Conservation (phyloP, 2,329 filamentous ascomycete genomes). For the Aspergillus eucalypticola region DNA sequence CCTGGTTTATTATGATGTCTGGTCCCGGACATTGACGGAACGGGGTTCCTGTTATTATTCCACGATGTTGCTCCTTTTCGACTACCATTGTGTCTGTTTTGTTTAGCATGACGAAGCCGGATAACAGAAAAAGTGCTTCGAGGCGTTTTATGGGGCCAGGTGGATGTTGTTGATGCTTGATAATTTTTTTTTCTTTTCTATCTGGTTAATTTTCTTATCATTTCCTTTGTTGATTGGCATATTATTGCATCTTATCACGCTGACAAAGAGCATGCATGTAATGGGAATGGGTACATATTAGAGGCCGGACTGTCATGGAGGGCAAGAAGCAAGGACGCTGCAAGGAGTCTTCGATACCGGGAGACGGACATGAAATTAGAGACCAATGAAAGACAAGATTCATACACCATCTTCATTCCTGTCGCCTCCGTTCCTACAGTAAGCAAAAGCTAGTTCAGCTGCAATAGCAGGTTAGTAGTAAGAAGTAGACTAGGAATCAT, state of each 20-base stretch:
- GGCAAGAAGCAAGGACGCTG: conserved; percentile 18
- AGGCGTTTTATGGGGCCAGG: conserved; percentile 1
- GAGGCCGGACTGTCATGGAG: conserved; percentile 7
- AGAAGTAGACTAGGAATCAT: no score
- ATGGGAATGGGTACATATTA: conserved; percentile 13
- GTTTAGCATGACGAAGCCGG: conserved; percentile 19
- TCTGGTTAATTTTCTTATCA: conserved; percentile 6
- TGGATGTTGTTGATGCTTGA: background rate
- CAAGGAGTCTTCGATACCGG: conserved; percentile 15
- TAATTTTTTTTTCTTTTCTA: conserved; percentile 9
- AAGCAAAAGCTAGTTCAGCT: background rate
- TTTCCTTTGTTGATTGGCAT: conserved; percentile 10
- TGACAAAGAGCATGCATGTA: conserved; percentile 16
- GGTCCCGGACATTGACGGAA: conserved; percentile 13
- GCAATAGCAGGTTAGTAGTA: no score
- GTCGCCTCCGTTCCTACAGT: background rate
- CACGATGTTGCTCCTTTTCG: conserved; percentile 1
- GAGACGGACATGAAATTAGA: conserved; percentile 2
- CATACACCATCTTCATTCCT: background rate
- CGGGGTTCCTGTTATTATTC: conserved; percentile 12
- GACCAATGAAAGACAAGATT: conserved; percentile 2
- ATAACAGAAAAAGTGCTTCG: conserved; percentile 12
- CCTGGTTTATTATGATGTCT: conserved; percentile 7
- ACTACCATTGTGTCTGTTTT: conserved; percentile 9
- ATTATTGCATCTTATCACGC: conserved; percentile 7